Conservation (phyloP, 2,329 filamentous ascomycete genomes). For the Pseudogymnoascus sp. region DNA sequence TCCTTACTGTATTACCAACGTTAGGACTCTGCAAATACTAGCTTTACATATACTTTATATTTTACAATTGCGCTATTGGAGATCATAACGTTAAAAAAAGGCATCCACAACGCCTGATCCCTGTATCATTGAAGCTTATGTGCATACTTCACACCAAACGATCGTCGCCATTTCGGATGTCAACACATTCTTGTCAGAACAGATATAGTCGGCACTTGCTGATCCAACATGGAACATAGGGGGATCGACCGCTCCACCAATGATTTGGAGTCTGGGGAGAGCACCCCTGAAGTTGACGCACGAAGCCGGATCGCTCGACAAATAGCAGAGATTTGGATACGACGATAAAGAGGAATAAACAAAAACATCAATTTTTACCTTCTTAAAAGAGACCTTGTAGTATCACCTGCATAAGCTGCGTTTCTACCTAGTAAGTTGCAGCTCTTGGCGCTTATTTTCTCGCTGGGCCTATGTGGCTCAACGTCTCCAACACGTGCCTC, state of each 20-base stretch:
- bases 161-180: neutral
- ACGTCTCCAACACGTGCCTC: neutral
- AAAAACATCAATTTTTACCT: neutral
- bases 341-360: neutral
- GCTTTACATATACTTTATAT: too few relatives aligned
- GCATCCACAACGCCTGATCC: neutral
- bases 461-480: neutral
- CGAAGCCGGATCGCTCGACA: neutral
- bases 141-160: neutral
- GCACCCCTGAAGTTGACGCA: neutral
- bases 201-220: neutral
- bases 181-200: neutral
- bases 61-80: too few relatives aligned
- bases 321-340: neutral
- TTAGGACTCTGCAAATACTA: too few relatives aligned
- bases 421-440: neutral
- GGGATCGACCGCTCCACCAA: neutral
- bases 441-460: neutral
- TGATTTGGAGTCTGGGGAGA: neutral
- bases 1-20: too few relatives aligned
- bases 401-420: neutral
- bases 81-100: too few relatives aligned
- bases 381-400: neutral
- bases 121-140: neutral
- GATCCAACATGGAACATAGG: neutral